phyloP scores from a whole-genome alignment of 371 early-diverging fungal genomes.

The Circinella minor region DNA sequence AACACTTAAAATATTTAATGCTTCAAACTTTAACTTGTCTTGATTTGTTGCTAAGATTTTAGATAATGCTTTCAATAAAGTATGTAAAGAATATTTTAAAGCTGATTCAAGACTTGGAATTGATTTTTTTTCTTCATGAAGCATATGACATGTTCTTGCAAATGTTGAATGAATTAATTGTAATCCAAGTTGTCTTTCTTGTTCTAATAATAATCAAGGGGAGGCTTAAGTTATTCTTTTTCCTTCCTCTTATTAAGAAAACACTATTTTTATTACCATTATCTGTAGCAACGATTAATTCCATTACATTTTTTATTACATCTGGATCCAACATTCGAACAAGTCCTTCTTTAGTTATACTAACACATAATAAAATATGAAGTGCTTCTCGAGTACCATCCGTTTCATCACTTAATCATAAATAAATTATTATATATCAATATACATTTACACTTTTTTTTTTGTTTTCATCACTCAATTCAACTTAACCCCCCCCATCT shows the following conservation, averaged over 20 bases:
- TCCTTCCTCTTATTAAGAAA: background rate
- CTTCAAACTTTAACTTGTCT: conserved; percentile 37
- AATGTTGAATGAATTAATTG: conserved; percentile 30
- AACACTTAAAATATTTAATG: conserved; percentile 30
- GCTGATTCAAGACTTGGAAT: conserved; percentile 40
- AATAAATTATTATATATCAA: background rate
- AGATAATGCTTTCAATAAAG: conserved; percentile 33
- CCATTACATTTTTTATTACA: conserved; percentile 38
- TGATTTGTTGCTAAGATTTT: conserved; percentile 33
- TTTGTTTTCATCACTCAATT: no score
- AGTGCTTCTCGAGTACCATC: conserved; percentile 42
- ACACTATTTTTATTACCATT: conserved; percentile 1
- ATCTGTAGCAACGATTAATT: conserved; percentile 24
- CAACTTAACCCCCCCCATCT: background rate
- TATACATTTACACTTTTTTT: background rate
- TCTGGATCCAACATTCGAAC: conserved; percentile 47
- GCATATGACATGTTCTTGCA: conserved; percentile 27
- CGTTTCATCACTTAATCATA: conserved; percentile 26
- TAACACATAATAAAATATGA: conserved; percentile 37
- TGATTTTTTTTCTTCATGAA: conserved; percentile 19
- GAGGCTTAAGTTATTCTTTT: background rate
- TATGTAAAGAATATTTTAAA: conserved; percentile 37
- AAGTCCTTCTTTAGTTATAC: conserved; percentile 42
- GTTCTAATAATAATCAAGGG: background rate
- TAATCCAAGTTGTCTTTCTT: conserved; percentile 25